A percentile compares a stretch with the other conserved stretches of the same genome.
phyloP scores from a whole-genome alignment of 163 green algal genomes.

The Botryococcus braunii region DNA sequence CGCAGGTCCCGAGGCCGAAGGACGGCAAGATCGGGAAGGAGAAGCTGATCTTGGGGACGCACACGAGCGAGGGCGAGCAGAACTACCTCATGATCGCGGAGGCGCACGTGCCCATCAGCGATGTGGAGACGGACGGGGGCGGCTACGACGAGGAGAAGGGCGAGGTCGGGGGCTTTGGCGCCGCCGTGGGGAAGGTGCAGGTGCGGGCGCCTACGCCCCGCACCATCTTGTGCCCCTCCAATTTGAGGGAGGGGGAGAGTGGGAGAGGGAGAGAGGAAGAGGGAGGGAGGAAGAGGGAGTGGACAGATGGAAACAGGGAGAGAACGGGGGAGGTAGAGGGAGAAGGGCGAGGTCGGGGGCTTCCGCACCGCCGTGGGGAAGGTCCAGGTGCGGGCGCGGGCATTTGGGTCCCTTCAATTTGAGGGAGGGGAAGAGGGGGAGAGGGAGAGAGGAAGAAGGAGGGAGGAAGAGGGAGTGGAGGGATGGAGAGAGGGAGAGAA shows the following conservation, averaged over 20 bases:
- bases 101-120: slow-evolving; percentile 81
- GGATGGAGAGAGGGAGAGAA: too few species aligned
- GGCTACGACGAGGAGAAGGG: slow-evolving; percentile 75
- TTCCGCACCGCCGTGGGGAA: slow-evolving; percentile 54
- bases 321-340: slow-evolving; percentile 48
- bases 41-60: slow-evolving; percentile 91
- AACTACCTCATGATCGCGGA: slow-evolving; percentile 98
- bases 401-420: too few species aligned
- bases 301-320: too few species aligned
- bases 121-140: slow-evolving; percentile 63
- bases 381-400: slow-evolving; percentile 12
- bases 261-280: too few species aligned
- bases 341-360: slow-evolving; percentile 80
- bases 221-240: neutral
- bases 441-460: too few species aligned
- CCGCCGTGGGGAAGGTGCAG: slow-evolving; percentile 15
- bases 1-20: slow-evolving; percentile 18
- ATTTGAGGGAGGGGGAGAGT: too few species aligned
- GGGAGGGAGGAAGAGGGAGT: too few species aligned
- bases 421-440: too few species aligned
- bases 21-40: slow-evolving; percentile 74
- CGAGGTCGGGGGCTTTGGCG: slow-evolving; percentile 90
- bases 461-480: too few species aligned
- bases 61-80: slow-evolving; percentile 95
- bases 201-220: neutral